A percentile compares a stretch with the other conserved stretches of the same genome.
Conservation (phyloP, 169 alveolate genomes). For the Eimeria maxima region DNA sequence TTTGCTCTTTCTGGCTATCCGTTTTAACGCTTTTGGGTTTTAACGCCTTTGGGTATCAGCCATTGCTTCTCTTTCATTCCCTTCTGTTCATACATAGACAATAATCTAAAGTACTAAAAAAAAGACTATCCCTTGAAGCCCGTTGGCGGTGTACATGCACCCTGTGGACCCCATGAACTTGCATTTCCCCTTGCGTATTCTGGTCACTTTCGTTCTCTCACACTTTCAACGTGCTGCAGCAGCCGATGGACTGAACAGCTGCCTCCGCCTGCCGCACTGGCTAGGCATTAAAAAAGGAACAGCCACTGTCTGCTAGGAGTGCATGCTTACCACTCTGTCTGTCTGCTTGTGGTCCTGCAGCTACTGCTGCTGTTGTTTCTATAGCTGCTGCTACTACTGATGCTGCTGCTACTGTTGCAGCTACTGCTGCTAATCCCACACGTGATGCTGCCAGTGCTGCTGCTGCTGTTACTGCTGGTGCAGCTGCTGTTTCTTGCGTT, state of each 20-base stretch:
- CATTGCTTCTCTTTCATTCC: too few species aligned
- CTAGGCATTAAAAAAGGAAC: background rate
- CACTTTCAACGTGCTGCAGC: background rate
- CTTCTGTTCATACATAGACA: too few species aligned
- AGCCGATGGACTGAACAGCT: background rate
- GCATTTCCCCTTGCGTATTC: background rate
- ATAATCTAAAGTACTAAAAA: too few species aligned
- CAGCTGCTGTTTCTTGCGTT: slow-evolving; percentile 57
- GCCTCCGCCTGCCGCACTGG: background rate
- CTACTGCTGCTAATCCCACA: background rate
- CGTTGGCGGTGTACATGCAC: background rate
- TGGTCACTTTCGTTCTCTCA: too few species aligned
- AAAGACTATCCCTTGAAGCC: background rate
- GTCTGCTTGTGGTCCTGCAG: slow-evolving; percentile 40
- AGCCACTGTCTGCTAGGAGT: background rate
- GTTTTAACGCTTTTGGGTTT: too few species aligned
- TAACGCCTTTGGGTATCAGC: too few species aligned
- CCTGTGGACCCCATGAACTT: background rate
- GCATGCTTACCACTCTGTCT: background rate
- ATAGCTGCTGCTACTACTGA: slow-evolving; percentile 6
- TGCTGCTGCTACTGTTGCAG: slow-evolving; percentile 13
- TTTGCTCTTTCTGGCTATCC: too few species aligned
- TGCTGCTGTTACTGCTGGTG: background rate
- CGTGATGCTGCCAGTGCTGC: background rate
- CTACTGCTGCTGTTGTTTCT: slow-evolving; percentile 29